Evolutionary conservation across 495 filamentous ascomycete species (phyloP).

Genomic region (Terfezia claveryi): DNA sequence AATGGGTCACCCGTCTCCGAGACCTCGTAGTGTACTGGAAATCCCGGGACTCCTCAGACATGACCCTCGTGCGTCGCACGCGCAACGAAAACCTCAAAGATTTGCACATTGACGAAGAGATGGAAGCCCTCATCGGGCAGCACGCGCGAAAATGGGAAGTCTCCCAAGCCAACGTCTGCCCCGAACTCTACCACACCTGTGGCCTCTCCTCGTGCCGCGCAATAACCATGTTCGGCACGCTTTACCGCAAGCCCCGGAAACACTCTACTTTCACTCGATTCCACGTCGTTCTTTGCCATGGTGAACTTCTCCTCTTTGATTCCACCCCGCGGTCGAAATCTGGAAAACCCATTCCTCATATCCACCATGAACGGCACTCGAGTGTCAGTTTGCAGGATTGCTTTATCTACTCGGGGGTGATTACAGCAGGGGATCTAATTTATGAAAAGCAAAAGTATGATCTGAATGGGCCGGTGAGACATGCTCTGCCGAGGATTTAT

Average conservation of each 20-base stretch:
- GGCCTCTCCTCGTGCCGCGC: conserved; percentile 40
- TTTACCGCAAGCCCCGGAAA: conserved; percentile 46
- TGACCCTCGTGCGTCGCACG: conserved; percentile 31
- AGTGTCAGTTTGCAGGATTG: conserved; percentile 42
- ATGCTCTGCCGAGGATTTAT: conserved; percentile 42
- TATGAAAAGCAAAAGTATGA: conserved; percentile 52
- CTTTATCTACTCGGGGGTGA: conserved; percentile 48
- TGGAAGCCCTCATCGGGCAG: conserved; percentile 45
- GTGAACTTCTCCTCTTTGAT: conserved; percentile 43
- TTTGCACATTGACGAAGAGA: conserved; percentile 46
- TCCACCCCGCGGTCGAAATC: conserved; percentile 32
- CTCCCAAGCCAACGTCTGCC: conserved; percentile 38
- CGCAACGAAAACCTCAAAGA: conserved; percentile 38
- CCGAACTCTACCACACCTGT: conserved; percentile 49
- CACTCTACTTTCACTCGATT: conserved; percentile 40
- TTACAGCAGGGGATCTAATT: conserved; percentile 44
- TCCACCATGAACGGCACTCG: conserved; percentile 39
- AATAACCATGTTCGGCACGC: conserved; percentile 42
- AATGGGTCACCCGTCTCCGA: conserved; percentile 42
- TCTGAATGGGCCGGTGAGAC: conserved; percentile 40
- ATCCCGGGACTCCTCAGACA: conserved; percentile 32
- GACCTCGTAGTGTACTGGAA: conserved; percentile 46
- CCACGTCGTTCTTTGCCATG: conserved; percentile 39
- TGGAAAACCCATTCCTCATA: conserved; percentile 36
- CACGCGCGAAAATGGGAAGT: conserved; percentile 58